Evolutionary conservation across 345 rosid genomes (phyloP).

Genomic region (Linum lewisii): DNA sequence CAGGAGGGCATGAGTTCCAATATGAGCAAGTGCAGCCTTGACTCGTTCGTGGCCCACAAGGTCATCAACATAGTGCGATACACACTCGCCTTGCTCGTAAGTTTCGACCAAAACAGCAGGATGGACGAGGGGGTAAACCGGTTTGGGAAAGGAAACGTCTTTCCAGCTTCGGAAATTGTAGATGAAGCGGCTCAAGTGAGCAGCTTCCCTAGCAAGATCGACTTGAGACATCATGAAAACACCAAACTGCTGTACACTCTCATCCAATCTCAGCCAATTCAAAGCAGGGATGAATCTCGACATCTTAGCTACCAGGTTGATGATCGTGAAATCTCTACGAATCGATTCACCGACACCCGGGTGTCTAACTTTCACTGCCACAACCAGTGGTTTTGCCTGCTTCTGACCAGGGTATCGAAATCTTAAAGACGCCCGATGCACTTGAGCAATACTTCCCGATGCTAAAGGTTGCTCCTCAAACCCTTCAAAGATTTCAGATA

Average conservation of each 20-base stretch:
- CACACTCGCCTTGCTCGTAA: constrained; percentile 91
- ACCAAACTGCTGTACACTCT: constrained; percentile 89
- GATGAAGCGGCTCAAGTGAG: constrained; percentile 83
- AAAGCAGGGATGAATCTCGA: constrained; percentile 65
- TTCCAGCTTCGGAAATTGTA: constrained; percentile 87
- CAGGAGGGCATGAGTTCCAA: constrained; percentile 91
- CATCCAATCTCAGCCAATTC: constrained; percentile 93
- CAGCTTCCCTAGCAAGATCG: constrained; percentile 99
- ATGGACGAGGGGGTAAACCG: constrained; percentile 88
- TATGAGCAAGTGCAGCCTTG: constrained; percentile 81
- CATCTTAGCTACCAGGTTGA: constrained; percentile 58
- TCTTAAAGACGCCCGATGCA: constrained; percentile 78
- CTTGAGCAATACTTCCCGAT: constrained; percentile 99
- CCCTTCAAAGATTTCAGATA: constrained; percentile 70
- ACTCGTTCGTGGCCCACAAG: constrained; percentile 51
- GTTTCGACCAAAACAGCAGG: constrained; percentile 95
- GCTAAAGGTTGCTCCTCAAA: constrained; percentile 94
- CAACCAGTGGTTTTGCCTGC: constrained; percentile 50
- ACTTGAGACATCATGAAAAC: constrained; percentile 98
- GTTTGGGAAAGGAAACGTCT: constrained; percentile 96
- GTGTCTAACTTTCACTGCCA: constrained; percentile 98
- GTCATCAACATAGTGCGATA: constrained; percentile 75
- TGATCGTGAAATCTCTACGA: constrained; percentile 75
- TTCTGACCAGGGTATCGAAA: constrained; percentile 69
- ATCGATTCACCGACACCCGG: constrained; percentile 93